Base-by-base conservation (phyloP, 208 protist species). In the Acanthamoeba sp. region DNA sequence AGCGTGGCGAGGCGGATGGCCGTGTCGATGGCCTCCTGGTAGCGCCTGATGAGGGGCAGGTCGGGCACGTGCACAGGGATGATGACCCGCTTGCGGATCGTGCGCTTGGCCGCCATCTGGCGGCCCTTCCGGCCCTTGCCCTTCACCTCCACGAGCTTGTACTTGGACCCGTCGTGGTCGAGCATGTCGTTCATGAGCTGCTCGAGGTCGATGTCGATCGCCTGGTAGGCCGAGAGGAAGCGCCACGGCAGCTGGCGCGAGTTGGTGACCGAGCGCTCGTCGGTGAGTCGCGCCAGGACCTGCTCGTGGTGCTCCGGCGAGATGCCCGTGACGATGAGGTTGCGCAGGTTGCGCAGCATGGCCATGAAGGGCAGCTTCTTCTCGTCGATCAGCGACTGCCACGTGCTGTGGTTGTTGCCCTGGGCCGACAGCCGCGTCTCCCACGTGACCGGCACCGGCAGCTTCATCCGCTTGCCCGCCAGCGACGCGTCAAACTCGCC, bases 281-380 rank as follows among this genome's bases (percentile, higher is more conserved):
- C 93, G 9, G 69, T 94, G 7, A 97, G 85, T 4, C 80, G 73
- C 5, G 45, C 85, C n/a, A 96, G 64, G n/a, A 95, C 80, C 94
- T 57, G 73, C 12, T 94, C 45, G 94, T 99, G 98, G 24, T 98
- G 97, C 4, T 52, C 59, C 0, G 94, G 55, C 20, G 80, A 94
- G 85, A 98, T 96, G 42, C 96, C 96, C n/a, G 96, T 96, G 12
- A 97, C 95, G 88, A 99, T 95, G 16, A 99, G 94, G 96, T 99
- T 99, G n/a, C 98, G 97, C n/a, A 99, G 84, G 94, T 99, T 99
- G 76, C 97, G 97, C 71, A 99, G 95, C 95, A 98, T 98, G 32
- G 98, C 98, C 98, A 99, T 99, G 95, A 99, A 99, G 20, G 98
- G 98, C 27, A 99, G 95, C 69, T 97, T 96, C n/a, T 96, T 94